Base-by-base conservation (phyloP, 2,329 filamentous ascomycete genomes). In the Aaosphaeria pasadenensis region DNA sequence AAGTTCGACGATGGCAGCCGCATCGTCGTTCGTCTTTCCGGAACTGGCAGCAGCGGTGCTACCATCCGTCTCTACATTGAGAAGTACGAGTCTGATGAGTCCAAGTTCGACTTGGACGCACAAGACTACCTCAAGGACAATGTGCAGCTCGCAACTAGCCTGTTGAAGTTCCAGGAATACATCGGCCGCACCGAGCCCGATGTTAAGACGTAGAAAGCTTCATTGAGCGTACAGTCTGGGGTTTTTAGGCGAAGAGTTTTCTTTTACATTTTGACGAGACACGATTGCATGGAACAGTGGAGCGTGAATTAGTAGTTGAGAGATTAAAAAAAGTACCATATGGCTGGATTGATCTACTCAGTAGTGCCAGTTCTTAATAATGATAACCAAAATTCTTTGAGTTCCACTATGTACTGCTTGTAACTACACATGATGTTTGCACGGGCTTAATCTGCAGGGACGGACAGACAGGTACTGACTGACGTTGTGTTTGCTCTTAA, bases 21-120 rank as follows among this genome's bases (percentile, higher is more conserved):
- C 59, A 92, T 97, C 52, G 91, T 99, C 45, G 91, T 97, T 49
- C 88, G 94, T 63, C 80, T 99, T 51, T 97, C 92, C 1, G 94
- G 94, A 44, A 99, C 94, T 17, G 94, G 94, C 57, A 95, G 89
- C 62, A 95, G 89, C 43, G 94, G 94, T 48, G 94, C 94, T 42
- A 99, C 94, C 31, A 97, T 99, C 69, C 88, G 94, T 54, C 80
- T 99, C 58, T 99, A 99, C 74, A 86, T 99, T 59, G 94, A 99
- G 83, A 92, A 94, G 79, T 89, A 97, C 78, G 91, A 89, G 72
- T 82, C 77, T 55, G 90, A 97, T 66, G 78, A 85, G 53, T 85
- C 82, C 53, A 91, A 85, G 51, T 95, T 94, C 67, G 82, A 78
- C 49, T 71, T 87, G 64, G 89, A 95, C 71, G 91, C 91, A 11